Conservation (phyloP, 148 eudicot species). For the Arctostaphylos glauca region DNA sequence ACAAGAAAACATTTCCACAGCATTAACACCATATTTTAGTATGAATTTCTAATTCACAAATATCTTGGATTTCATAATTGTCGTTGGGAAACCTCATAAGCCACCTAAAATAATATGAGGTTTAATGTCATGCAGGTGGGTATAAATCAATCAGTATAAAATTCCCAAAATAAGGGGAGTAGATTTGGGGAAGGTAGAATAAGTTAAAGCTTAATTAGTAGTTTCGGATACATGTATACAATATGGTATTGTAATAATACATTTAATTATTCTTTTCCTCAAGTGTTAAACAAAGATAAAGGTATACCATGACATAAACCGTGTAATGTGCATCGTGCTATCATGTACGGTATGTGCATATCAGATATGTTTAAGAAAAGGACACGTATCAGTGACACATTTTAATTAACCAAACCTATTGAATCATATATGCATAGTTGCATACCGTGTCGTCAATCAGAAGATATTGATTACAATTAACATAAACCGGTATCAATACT, state of each 20-base stretch:
- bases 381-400: no score
- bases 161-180: not conserved
- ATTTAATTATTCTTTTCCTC: not conserved
- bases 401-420: not conserved
- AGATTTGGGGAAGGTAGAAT: not conserved
- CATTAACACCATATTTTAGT: no score
- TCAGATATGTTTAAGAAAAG: not conserved
- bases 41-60: not conserved
- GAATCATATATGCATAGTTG: not conserved
- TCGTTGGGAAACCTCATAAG: not conserved
- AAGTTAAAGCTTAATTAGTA: not conserved
- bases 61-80: not conserved
- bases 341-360: not conserved
- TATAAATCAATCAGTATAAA: not conserved
- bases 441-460: not conserved
- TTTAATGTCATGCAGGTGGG: not conserved
- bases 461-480: not conserved
- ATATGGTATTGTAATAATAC: not conserved
- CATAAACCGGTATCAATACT: conserved; percentile 27
- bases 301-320: not conserved
- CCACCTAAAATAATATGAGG: not conserved
- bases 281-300: not conserved
- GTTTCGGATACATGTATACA: not conserved
- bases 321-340: not conserved
- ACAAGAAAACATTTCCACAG: no score